Evolutionary conservation across 1,139 yeast species (phyloP), one percentile per base, ranked within the genome.

Genomic region (Lodderomyces margitis): DNA sequence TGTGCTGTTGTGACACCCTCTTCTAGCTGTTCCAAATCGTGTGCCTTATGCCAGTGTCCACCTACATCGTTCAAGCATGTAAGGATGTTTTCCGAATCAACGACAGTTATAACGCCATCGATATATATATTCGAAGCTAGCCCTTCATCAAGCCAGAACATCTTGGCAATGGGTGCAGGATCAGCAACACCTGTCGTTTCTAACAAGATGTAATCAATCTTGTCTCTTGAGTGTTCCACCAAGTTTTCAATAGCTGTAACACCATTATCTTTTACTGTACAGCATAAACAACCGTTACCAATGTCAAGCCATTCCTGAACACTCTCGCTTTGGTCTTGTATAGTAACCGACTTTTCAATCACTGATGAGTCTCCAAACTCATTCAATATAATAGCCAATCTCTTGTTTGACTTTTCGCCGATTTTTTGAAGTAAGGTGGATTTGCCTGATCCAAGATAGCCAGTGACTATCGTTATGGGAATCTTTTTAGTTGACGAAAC

Each of bases 151-250:
- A 91, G 71, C 98, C 98, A 92, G 62, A 92, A 92, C 96, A 92
- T 92, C 51, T 82, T 80, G 7, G 97, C 96, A 28, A 92, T 88
- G 0, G 98, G 98, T 0, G 85, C 97, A 0, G 98, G 98, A 58
- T 92, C 98, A 0, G 99, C 98, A n/a, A 94, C 74, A 0, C 99
- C 99, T 0, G 97, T 88, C 0, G 99, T 94, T 58, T 92, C 99
- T 43, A 94, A 66, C 21, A 92, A 62, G 21, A 92, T 89, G 56
- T 92, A 87, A 59, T 94, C 98, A 45, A 92, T 91, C 42, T 75
- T 75, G 35, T 79, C 83, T 12, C 83, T 84, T 32, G 84, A 78
- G 38, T 82, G 75, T 38, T 81, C 84, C 52, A 92, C 82, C 53
- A 92, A 74, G 46, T 87, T 81, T 60, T 92, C 99, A 46, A 92